Percentiles rank a stretch among this genome's conserved stretches.
Evolutionary conservation across 352 stramenopile genomes (phyloP).

Genomic region (Pythium periplocum): DNA sequence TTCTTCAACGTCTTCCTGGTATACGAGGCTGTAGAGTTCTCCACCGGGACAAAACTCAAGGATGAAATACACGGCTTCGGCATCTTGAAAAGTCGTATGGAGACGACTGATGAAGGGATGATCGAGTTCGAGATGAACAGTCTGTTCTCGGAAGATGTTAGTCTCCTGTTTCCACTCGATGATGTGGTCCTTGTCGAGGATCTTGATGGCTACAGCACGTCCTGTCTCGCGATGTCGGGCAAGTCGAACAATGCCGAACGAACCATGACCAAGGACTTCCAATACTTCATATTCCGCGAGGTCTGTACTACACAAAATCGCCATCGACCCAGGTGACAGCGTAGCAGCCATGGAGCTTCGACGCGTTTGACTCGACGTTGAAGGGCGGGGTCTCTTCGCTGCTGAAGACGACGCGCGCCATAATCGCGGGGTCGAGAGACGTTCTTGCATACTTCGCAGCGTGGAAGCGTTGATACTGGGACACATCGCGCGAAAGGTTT

Average conservation of each 20-base stretch:
- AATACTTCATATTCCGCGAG: conserved; percentile 57
- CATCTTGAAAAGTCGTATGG: conserved; percentile 72
- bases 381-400: conserved; percentile 6
- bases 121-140: conserved; percentile 44
- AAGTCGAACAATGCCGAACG: conserved; percentile 66
- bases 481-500: conserved; percentile 5
- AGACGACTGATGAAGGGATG: conserved; percentile 60
- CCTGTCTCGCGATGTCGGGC: conserved; percentile 53
- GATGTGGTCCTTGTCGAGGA: conserved; percentile 34
- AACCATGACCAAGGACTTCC: conserved; percentile 55
- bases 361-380: conserved; percentile 16
- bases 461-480: neutral
- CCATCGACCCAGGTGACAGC: conserved; percentile 12
- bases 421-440: conserved; percentile 27
- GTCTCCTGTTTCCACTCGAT: conserved; percentile 57
- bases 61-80: conserved; percentile 66
- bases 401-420: conserved; percentile 21
- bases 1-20: conserved; percentile 44
- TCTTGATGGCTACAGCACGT: conserved; percentile 54
- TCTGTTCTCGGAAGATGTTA: conserved; percentile 66
- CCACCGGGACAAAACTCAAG: conserved; percentile 68
- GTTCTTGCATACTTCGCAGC: conserved; percentile 14
- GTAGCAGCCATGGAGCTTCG: conserved; percentile 10
- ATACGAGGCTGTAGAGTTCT: conserved; percentile 87
- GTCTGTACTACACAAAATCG: conserved; percentile 21